These are phyloP conservation scores for Ustilago lituana DNA, from an alignment of 1,284 basidiomycete species.

Conservation along the genomic window DNA sequence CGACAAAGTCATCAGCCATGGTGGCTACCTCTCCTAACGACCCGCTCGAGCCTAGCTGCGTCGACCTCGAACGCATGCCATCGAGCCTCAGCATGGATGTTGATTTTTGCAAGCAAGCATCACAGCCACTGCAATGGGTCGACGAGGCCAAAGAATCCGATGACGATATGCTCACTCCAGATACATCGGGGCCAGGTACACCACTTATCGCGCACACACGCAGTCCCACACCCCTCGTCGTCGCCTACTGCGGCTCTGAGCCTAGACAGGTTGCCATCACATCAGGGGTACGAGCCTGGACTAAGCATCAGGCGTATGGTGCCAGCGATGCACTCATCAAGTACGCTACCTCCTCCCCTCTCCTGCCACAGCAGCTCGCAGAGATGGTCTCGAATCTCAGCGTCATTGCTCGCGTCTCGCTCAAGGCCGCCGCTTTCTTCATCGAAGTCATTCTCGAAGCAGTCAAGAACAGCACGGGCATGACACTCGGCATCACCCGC, in stretches of 20 bases:
- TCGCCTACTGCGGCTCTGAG: conserved; percentile 30
- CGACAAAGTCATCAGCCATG: conserved; percentile 1
- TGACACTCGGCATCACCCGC: conserved; percentile 54
- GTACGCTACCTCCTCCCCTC: conserved; percentile 50
- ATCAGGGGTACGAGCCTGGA: conserved; percentile 43
- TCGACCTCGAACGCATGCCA: conserved; percentile 29
- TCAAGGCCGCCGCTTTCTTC: conserved; percentile 60
- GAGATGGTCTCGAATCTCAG: conserved; percentile 54
- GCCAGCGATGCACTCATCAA: conserved; percentile 52
- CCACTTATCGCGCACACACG: conserved; percentile 11
- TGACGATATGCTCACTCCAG: conserved; percentile 21
- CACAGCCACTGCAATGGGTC: conserved; percentile 31
- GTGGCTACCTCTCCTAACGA: background rate
- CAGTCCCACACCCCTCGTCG: conserved; percentile 22
- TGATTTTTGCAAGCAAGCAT: conserved; percentile 20
- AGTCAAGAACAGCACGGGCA: conserved; percentile 48
- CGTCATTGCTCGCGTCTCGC: conserved; percentile 54
- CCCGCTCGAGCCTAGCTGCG: conserved; percentile 8
- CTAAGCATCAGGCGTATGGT: conserved; percentile 41
- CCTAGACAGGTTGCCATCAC: conserved; percentile 31
- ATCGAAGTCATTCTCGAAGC: conserved; percentile 59
- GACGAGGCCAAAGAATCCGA: conserved; percentile 25
- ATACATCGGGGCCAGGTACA: conserved; percentile 21
- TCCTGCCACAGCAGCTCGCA: conserved; percentile 55
- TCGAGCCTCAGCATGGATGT: conserved; percentile 29